These are phyloP conservation scores for Fraxinus velutina DNA, from an alignment of 305 asterid species.

Conservation along the genomic window DNA sequence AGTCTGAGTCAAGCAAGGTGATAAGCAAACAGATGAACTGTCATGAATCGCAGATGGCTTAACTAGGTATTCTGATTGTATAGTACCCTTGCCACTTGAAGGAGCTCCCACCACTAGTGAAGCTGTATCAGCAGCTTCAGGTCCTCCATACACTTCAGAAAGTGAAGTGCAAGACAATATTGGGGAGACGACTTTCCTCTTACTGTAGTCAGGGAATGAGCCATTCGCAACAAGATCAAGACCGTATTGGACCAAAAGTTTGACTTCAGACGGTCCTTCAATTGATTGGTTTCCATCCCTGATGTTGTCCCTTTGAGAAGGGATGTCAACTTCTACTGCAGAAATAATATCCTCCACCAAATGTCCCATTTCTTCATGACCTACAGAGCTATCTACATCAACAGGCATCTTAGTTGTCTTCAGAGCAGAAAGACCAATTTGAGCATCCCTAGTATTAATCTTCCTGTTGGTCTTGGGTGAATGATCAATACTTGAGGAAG, in stretches of 20 bases:
- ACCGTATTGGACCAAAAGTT: slow-evolving; percentile 27
- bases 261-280: slow-evolving; percentile 29
- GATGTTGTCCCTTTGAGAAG: slow-evolving; percentile 27
- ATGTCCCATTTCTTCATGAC: slow-evolving; percentile 28
- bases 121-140: slow-evolving; percentile 7
- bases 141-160: slow-evolving; percentile 28
- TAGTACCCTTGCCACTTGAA: background rate
- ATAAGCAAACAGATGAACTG: slow-evolving; percentile 15
- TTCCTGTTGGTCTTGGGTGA: slow-evolving; percentile 37
- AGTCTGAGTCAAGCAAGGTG: slow-evolving; percentile 18
- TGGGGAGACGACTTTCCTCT: slow-evolving; percentile 41
- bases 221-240: slow-evolving; percentile 31
- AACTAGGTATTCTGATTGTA: slow-evolving; percentile 16
- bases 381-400: slow-evolving; percentile 21
- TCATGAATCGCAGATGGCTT: background rate
- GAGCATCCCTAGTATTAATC: slow-evolving; percentile 43
- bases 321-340: slow-evolving; percentile 28
- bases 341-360: slow-evolving; percentile 29
- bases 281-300: slow-evolving; percentile 27
- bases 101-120: slow-evolving; percentile 8
- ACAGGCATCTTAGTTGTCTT: slow-evolving; percentile 17
- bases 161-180: slow-evolving; percentile 27
- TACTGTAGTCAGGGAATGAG: slow-evolving; percentile 31
- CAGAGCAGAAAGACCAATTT: slow-evolving; percentile 27
- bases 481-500: slow-evolving; percentile 28